A percentile compares a stretch with the other conserved stretches of the same genome.
These are phyloP conservation scores for Ulvella scutata DNA, from an alignment of 139 green algal genomes.

Conservation along the genomic window DNA sequence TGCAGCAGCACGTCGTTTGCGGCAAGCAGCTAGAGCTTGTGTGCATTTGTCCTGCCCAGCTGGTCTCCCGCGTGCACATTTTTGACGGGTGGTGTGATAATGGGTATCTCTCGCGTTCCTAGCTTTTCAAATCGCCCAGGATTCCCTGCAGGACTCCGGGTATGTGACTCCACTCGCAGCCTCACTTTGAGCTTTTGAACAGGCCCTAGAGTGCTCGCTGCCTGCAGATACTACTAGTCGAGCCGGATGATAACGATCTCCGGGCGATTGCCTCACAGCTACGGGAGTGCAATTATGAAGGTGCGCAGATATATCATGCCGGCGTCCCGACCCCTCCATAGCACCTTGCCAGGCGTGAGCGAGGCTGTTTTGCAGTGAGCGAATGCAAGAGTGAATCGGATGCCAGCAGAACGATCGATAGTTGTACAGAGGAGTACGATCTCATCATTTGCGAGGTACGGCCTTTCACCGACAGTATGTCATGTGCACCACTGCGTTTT, in stretches of 20 bases:
- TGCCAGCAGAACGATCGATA: neutral
- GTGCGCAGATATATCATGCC: neutral
- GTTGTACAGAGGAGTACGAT: neutral
- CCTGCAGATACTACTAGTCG: neutral
- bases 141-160: neutral
- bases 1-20: too few relatives aligned
- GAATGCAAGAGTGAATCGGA: neutral
- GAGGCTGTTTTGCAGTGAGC: neutral
- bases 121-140: neutral
- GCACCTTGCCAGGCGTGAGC: neutral
- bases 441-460: neutral
- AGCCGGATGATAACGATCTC: neutral
- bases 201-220: neutral
- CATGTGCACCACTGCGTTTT: too few relatives aligned
- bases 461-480: too few relatives aligned
- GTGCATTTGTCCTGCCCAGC: too few relatives aligned
- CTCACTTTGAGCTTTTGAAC: neutral
- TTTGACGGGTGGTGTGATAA: too few relatives aligned
- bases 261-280: neutral
- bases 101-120: neutral
- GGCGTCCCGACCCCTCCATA: neutral
- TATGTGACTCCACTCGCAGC: neutral
- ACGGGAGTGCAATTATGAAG: neutral
- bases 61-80: too few relatives aligned
- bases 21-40: too few relatives aligned